Percentiles rank a stretch among this genome's conserved stretches.
phyloP scores from a whole-genome alignment of 2,329 filamentous ascomycete species.

The Clarireedia hainanense region DNA sequence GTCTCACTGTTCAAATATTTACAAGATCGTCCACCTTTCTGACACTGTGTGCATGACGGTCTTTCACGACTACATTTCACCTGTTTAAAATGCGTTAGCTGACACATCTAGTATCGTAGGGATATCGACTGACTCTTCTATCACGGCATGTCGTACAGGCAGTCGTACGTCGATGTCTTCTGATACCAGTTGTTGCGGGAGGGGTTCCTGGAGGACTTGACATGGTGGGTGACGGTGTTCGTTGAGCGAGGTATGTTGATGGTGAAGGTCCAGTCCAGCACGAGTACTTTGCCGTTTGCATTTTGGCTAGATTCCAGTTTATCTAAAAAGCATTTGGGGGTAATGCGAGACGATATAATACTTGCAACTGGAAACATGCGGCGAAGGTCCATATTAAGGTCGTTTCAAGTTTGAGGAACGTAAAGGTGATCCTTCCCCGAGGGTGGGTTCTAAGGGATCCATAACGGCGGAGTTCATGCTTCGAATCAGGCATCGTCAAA shows the following conservation, averaged over 20 bases:
- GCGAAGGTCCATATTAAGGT: no score
- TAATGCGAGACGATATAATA: neutral
- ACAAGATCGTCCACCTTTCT: neutral
- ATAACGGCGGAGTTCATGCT: no score
- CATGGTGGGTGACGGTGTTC: neutral
- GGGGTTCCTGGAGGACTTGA: neutral
- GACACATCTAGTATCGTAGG: neutral
- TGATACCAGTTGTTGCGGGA: neutral
- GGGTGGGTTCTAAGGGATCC: no score
- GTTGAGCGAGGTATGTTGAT: neutral
- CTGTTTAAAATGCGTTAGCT: neutral
- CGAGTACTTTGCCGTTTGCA: neutral
- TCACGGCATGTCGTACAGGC: conserved; percentile 3
- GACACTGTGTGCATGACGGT: neutral
- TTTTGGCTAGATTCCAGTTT: neutral
- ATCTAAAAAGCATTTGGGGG: neutral
- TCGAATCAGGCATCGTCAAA: no score
- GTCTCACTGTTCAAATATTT: conserved; percentile 5
- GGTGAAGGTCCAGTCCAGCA: neutral
- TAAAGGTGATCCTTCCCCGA: no score
- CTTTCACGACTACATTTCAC: conserved; percentile 4
- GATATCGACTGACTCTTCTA: neutral
- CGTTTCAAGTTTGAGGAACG: no score
- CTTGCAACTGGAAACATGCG: neutral
- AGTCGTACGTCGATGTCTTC: neutral